Evolutionary conservation across 2,329 filamentous ascomycete genomes (phyloP).

Genomic region (Penicillium sp.): DNA sequence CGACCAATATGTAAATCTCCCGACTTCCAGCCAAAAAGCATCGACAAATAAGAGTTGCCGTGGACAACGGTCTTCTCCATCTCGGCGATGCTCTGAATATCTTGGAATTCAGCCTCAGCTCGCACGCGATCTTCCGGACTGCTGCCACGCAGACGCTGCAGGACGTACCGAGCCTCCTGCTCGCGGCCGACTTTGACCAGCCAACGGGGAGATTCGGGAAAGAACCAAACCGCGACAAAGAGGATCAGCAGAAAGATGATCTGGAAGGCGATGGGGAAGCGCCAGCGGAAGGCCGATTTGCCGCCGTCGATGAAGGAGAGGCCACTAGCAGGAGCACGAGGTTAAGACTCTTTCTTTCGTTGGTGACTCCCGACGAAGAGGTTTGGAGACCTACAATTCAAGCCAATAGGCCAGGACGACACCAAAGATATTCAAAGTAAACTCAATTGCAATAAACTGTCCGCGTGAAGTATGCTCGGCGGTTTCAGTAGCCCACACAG

Average conservation of each 20-base stretch:
- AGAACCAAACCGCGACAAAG: constrained; percentile 61
- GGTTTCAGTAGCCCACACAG: constrained; percentile 71
- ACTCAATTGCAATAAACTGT: constrained; percentile 70
- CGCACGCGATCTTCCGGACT: constrained; percentile 54
- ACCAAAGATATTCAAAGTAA: constrained; percentile 72
- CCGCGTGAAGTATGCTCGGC: constrained; percentile 68
- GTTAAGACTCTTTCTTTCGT: not conserved
- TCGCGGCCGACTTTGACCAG: constrained; percentile 66
- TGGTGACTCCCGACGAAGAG: not conserved
- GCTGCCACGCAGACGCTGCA: constrained; percentile 64
- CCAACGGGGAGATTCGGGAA: constrained; percentile 64
- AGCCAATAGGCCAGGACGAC: constrained; percentile 66
- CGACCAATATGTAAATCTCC: constrained; percentile 67
- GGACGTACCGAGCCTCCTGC: constrained; percentile 67
- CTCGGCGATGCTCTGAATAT: constrained; percentile 65
- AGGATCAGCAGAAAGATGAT: constrained; percentile 64
- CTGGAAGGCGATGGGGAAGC: constrained; percentile 71
- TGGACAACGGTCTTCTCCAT: constrained; percentile 60
- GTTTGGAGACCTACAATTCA: constrained; percentile 45
- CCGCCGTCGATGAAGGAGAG: constrained; percentile 63
- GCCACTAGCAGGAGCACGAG: constrained; percentile 40
- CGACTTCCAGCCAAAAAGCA: constrained; percentile 67
- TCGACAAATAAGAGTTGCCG: constrained; percentile 61
- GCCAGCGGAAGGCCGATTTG: constrained; percentile 61
- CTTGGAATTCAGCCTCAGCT: constrained; percentile 66